Conservation (phyloP, 148 eudicot genomes). For the Dianthus caryophyllus region DNA sequence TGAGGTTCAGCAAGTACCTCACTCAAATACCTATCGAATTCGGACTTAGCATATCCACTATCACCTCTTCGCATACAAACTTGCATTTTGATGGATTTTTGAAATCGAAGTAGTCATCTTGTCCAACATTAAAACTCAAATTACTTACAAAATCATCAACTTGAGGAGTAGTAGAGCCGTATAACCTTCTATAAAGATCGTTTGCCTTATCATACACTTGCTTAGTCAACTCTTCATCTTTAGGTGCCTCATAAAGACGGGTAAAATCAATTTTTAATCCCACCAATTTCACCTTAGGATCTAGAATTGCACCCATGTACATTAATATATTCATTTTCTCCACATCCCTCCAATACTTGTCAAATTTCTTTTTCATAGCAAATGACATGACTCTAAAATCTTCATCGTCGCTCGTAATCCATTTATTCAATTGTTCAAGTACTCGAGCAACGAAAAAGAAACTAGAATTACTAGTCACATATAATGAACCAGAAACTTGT, state of each 20-base stretch:
- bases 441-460: constrained; percentile 12
- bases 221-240: constrained; percentile 11
- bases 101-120: no score
- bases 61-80: not conserved
- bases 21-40: no score
- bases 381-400: not conserved
- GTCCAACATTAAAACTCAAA: not conserved
- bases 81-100: not conserved
- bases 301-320: constrained; percentile 4
- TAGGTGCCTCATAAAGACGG: not conserved
- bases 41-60: not conserved
- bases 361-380: not conserved
- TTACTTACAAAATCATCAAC: not conserved
- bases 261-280: not conserved
- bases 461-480: constrained; percentile 10
- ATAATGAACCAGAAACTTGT: constrained; percentile 1
- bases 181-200: constrained; percentile 2
- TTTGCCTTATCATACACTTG: no score
- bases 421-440: not conserved
- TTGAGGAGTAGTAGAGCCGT: not conserved
- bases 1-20: no score
- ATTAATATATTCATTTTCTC: not conserved
- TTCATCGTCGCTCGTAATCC: not conserved
- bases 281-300: constrained; percentile 6
- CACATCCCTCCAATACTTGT: not conserved